Evolutionary conservation across 2,329 filamentous ascomycete genomes (phyloP), one percentile per base, ranked within the genome.

Genomic region (Cladosporium sp.): DNA sequence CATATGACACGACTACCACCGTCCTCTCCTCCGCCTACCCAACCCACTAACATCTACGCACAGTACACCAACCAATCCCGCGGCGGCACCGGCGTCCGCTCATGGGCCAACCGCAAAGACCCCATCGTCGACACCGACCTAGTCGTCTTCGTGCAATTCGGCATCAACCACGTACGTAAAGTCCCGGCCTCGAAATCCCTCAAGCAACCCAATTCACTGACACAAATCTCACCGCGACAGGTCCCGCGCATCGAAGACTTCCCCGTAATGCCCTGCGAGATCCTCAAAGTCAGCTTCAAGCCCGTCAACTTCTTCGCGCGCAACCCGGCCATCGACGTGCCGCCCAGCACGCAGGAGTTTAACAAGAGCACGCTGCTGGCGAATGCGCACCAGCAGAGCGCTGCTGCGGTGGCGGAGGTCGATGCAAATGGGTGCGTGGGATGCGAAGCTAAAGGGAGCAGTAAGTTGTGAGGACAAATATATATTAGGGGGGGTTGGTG

Each of bases 241-340:
- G 80, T 86, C 65, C 82, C 82, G 0, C 75, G 83, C 40, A 80
- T 83, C 18, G 85, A 87, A 73, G 84, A 87, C 70, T 86, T 86
- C 75, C 84, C 84, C 0, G 81, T 87, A 56, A 87, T 87, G 85
- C 85, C 85, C 0, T 82, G 80, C 53, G 85, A 88, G 77, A 82
- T 84, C 16, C 77, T 86, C 64, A 85, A 83, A 72, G 80, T 87
- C n/a, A 79, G 83, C 62, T 75, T 88, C 67, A 84, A 86, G 69
- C 85, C 85, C 0, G 81, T 85, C 12, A 86, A 87, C 70, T 88
- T 88, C 78, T 86, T 86, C 68, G 78, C 81, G 37, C 83, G 80
- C 75, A 88, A 88, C 63, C 85, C 85, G 2, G 85, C 84, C 21
- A 74, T 87, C 5, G 85, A 87, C 79, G 85, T 88, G 7, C 85